Evolutionary conservation across 2,329 filamentous ascomycete genomes (phyloP).

Genomic region (Biscogniauxia mediterranea): DNA sequence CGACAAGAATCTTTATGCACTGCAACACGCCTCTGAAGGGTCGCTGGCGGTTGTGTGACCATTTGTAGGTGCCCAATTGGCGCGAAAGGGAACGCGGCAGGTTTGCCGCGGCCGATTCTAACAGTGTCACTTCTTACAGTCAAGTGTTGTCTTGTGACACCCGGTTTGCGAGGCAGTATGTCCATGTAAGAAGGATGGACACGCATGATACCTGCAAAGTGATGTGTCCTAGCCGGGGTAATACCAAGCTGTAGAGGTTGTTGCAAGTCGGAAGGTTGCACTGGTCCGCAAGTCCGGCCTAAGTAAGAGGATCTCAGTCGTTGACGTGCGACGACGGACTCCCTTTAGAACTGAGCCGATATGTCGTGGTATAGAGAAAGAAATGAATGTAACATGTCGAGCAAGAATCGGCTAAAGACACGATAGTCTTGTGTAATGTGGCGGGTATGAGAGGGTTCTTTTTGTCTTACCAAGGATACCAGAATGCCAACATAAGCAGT

Average conservation of each 20-base stretch:
- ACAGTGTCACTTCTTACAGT: slow-evolving; percentile 12
- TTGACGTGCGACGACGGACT: slow-evolving; percentile 18
- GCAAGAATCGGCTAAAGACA: slow-evolving; percentile 1
- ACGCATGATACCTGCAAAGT: slow-evolving; percentile 4
- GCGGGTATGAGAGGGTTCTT: neutral
- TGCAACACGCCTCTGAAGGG: neutral
- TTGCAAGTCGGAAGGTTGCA: neutral
- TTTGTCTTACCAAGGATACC: neutral
- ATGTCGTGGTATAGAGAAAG: slow-evolving; percentile 1
- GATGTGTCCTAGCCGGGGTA: slow-evolving; percentile 11
- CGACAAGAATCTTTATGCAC: neutral
- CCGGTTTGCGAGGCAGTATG: slow-evolving; percentile 7
- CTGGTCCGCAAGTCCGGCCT: neutral
- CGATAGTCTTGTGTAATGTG: neutral
- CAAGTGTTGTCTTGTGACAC: slow-evolving; percentile 18
- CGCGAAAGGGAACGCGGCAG: neutral
- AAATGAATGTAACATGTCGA: slow-evolving; percentile 8
- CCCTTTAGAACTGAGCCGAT: slow-evolving; percentile 9
- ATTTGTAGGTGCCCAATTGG: slow-evolving; percentile 1
- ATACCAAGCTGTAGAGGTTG: slow-evolving; percentile 6
- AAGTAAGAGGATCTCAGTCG: neutral
- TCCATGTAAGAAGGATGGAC: slow-evolving; percentile 13
- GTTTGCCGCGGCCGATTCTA: neutral
- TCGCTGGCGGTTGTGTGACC: slow-evolving; percentile 1
- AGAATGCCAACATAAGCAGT: slow-evolving; percentile 11